Base-by-base conservation (phyloP, 495 filamentous ascomycete genomes). In the Talaromyces thailandensis region DNA sequence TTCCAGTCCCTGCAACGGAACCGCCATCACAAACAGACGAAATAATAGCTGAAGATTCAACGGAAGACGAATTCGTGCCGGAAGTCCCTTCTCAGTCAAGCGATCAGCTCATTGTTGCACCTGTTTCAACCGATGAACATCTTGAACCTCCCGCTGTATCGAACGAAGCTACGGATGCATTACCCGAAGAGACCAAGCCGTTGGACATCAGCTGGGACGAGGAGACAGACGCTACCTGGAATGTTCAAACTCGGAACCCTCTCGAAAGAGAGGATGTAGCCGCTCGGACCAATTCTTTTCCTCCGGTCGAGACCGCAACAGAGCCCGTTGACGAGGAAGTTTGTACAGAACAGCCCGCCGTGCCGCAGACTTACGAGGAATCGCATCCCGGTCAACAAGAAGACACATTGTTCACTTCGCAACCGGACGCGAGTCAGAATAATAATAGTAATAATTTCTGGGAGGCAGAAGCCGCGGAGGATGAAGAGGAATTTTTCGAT, bases 401-500 rank as follows among this genome's bases (percentile, higher is more conserved):
- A 21, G 61, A 68, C 45, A 61, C 68, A 31, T 45, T 69, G 16
- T 65, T 62, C 40, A 56, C 63, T 18, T 61, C 62, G 11, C 55
- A 52, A 6, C 50, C 48, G 3, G 52, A 58, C 9, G 8, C 40
- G 24, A 52, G 51, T 25, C 31, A 56, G 24, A 51, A 56, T 7
- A 64, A 68, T 31, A 64, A 51, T 12, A 64, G 69, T 35, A 64
- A 56, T 24, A 68, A 69, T 43, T 70, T 71, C 14, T 73, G 75
- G 66, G 70, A 63, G 24, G 67, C 71, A 48, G 64, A 65, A 21
- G 68, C 74, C 48, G 76, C 76, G 9, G 76, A 75, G 2, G 77
- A 79, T 3, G 77, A 76, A 50, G 78, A 73, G 21, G 69, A 65
- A 50, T 80, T 82, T 56, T 82, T 82, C 60, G 69, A 76, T 40